Base-by-base conservation (phyloP, 1,284 basidiomycete genomes). In the Agaricales sp. region DNA sequence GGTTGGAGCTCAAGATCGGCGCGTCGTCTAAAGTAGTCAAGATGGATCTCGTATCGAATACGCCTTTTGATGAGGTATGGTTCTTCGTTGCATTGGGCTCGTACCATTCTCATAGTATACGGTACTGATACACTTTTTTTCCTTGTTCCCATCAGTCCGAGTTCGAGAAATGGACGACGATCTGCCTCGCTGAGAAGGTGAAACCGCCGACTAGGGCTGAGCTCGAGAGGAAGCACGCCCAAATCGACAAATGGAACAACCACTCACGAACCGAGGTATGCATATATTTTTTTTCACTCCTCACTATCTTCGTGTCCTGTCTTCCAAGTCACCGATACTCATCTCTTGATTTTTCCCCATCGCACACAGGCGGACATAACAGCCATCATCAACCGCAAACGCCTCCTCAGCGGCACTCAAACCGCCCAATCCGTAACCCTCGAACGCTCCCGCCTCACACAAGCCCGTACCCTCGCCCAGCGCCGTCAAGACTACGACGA, bases 1-100 rank as follows among this genome's bases (percentile, higher is more conserved):
- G 70, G 0, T 67, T 93, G 4, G 73, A 86, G 49, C 74, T 92
- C 41, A 77, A 77, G 54, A 84, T 90, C 57, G 90, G 88, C 8
- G 75, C 74, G 45, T 74, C 78, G 1, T 59, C 69, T 2, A 74
- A 71, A 49, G 52, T 65, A 0, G 91, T 83, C 58, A 61, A 67
- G 2, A 89, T 94, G 77, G 87, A 90, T 58, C 85, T 82, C 55
- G 78, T 92, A 2, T 93, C 90, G 2, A 92, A 94, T 60, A 65
- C 75, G 1, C 55, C 66, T 2, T 80, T 87, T 53, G 67, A 67
- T 19, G 65, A 69, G 55, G 88, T 89, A 54, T n/a, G n/a, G n/a
- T n/a, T n/a, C n/a, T n/a, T n/a, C n/a, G n/a, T n/a, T 52, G 78
- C 67, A 26, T 41, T 51, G 38, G 20, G 25, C n/a, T 50, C 46